phyloP scores from a whole-genome alignment of 257 asterid species.

The Przewalskia tangutica region DNA sequence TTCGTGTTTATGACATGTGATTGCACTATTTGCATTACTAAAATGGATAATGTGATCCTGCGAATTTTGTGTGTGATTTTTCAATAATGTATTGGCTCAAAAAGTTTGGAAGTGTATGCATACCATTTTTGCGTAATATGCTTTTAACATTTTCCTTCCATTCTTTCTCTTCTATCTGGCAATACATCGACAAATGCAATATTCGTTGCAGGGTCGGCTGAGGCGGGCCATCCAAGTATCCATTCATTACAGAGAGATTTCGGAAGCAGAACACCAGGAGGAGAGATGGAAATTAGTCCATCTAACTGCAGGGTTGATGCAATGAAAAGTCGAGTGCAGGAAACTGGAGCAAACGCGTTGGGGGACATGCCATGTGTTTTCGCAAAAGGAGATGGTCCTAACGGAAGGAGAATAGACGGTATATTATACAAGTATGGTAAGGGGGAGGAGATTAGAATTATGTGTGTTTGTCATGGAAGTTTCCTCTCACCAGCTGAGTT shows the following conservation, averaged over 20 bases:
- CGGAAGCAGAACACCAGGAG: constrained; percentile 10
- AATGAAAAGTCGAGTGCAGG: constrained; percentile 15
- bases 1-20: background rate
- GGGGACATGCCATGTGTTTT: constrained; percentile 91
- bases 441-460: constrained; percentile 77
- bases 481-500: constrained; percentile 87
- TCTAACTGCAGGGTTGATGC: constrained; percentile 20
- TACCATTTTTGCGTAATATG: background rate
- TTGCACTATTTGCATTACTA: background rate
- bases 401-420: constrained; percentile 73
- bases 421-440: constrained; percentile 72
- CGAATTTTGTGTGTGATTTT: background rate
- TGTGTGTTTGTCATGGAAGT: constrained; percentile 90
- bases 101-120: background rate
- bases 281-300: constrained; percentile 25
- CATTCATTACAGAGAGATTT: constrained; percentile 30
- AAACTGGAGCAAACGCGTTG: constrained; percentile 6
- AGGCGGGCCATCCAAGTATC: constrained; percentile 49
- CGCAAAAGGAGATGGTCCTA: constrained; percentile 80
- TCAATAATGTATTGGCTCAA: background rate
- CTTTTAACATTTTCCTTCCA: background rate
- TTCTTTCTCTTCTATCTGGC: background rate
- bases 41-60: background rate
- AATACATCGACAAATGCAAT: background rate
- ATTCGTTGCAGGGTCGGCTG: constrained; percentile 15